Conservation (phyloP, 1,139 yeast species). For the Zygosaccharomyces sapae region DNA sequence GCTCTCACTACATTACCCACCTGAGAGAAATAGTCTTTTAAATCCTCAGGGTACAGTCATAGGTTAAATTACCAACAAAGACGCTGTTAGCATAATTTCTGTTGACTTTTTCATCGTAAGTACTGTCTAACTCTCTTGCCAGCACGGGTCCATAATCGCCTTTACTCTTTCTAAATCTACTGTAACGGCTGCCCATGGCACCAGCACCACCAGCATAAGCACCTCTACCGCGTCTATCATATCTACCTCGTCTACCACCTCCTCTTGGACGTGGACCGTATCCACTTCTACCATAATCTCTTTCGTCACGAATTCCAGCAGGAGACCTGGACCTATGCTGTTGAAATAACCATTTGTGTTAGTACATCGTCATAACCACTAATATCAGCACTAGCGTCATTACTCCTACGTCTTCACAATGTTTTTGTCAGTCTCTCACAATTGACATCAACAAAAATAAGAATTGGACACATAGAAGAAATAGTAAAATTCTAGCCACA, state of each 20-base stretch:
- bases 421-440: background rate
- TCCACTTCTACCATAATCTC: conserved; percentile 14
- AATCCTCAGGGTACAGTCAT: conserved; percentile 56
- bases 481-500: conserved; percentile 1
- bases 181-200: conserved; percentile 23
- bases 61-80: conserved; percentile 72
- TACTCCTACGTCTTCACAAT: background rate
- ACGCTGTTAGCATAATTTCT: conserved; percentile 67
- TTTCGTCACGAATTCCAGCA: conserved; percentile 23
- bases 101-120: conserved; percentile 44
- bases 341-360: conserved; percentile 9
- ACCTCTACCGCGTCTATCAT: conserved; percentile 30
- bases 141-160: conserved; percentile 30
- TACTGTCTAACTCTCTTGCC: conserved; percentile 32
- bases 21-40: conserved; percentile 53
- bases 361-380: conserved; percentile 10
- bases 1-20: conserved; percentile 79
- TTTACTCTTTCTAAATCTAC: conserved; percentile 22
- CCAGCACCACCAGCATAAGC: conserved; percentile 32
- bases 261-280: conserved; percentile 24
- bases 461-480: background rate
- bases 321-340: conserved; percentile 32
- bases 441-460: background rate
- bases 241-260: conserved; percentile 20
- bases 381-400: background rate